These are phyloP conservation scores for Berkeleyomyces basicola DNA, from an alignment of 2,329 filamentous ascomycete species.

Conservation along the genomic window DNA sequence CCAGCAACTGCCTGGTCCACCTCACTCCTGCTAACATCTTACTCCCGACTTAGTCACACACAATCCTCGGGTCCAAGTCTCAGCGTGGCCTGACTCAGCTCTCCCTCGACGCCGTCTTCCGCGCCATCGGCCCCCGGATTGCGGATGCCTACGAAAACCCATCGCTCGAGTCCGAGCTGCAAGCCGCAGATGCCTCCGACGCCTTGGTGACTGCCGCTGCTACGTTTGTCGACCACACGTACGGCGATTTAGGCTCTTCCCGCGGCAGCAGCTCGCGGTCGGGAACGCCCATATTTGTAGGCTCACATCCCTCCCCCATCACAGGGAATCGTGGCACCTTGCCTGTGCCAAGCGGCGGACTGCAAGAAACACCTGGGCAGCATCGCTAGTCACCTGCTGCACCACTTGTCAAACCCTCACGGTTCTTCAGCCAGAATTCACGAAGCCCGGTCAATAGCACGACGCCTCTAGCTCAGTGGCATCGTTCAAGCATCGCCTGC, in stretches of 20 bases:
- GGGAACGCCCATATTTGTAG: constrained; percentile 34
- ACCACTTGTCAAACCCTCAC: not conserved
- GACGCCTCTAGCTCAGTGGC: not conserved
- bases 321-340: not conserved
- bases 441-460: not conserved
- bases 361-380: not conserved
- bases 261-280: constrained; percentile 42
- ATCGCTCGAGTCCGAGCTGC: constrained; percentile 54
- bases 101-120: constrained; percentile 75
- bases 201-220: constrained; percentile 58
- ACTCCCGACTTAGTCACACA: constrained; percentile 56
- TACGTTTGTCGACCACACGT: constrained; percentile 64
- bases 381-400: not conserved
- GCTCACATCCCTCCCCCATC: not conserved
- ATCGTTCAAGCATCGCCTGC: not conserved
- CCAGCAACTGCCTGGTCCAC: not conserved
- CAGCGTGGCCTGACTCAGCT: constrained; percentile 87
- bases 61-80: constrained; percentile 73
- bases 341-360: not conserved
- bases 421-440: not conserved
- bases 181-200: constrained; percentile 64
- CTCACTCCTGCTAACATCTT: not conserved
- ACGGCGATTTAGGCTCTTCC: constrained; percentile 36
- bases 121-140: constrained; percentile 57
- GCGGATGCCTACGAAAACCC: constrained; percentile 43